These are phyloP conservation scores for Pythium volutum DNA, from an alignment of 352 stramenopile species.

Conservation along the genomic window DNA sequence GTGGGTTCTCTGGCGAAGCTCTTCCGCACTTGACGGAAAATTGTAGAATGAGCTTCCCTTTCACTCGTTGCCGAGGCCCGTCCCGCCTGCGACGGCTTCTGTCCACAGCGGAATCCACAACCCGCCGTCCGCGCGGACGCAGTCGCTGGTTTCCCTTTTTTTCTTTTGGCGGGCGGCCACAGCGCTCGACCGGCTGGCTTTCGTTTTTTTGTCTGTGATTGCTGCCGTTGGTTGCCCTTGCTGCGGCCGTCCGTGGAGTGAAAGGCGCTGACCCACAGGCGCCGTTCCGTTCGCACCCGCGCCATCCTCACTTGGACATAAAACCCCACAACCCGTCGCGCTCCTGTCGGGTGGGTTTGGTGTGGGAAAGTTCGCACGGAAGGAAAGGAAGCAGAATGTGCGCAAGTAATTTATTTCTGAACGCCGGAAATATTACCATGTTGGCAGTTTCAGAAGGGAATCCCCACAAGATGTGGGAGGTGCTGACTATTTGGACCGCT, in stretches of 20 bases:
- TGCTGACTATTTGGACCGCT: slow-evolving; percentile 15
- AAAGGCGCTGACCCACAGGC: slow-evolving; percentile 18
- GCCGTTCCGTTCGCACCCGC: slow-evolving; percentile 12
- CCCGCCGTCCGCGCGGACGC: slow-evolving; percentile 6
- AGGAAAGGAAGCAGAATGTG: slow-evolving; percentile 20
- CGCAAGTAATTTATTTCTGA: slow-evolving; percentile 22
- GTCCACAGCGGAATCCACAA: slow-evolving; percentile 5
- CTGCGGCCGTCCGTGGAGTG: slow-evolving; percentile 7
- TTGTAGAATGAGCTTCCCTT: slow-evolving; percentile 18
- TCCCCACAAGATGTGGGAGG: slow-evolving; percentile 14
- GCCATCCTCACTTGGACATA: slow-evolving; percentile 26
- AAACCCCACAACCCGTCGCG: slow-evolving; percentile 17
- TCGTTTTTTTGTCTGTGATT: slow-evolving; percentile 10
- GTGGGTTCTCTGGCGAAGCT: background rate
- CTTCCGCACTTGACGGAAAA: slow-evolving; percentile 16
- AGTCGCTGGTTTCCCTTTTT: slow-evolving; percentile 16
- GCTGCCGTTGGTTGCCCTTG: slow-evolving; percentile 21
- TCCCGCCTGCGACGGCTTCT: background rate
- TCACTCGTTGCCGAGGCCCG: background rate
- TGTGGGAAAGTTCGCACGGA: slow-evolving; percentile 25
- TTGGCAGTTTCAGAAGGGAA: slow-evolving; percentile 5
- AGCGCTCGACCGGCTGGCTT: slow-evolving; percentile 20
- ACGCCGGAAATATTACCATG: slow-evolving; percentile 3
- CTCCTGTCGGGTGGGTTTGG: slow-evolving; percentile 14
- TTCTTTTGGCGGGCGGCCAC: slow-evolving; percentile 5